Evolutionary conservation across 306 rosid species (phyloP).

Genomic region (Ziziphus jujuba): DNA sequence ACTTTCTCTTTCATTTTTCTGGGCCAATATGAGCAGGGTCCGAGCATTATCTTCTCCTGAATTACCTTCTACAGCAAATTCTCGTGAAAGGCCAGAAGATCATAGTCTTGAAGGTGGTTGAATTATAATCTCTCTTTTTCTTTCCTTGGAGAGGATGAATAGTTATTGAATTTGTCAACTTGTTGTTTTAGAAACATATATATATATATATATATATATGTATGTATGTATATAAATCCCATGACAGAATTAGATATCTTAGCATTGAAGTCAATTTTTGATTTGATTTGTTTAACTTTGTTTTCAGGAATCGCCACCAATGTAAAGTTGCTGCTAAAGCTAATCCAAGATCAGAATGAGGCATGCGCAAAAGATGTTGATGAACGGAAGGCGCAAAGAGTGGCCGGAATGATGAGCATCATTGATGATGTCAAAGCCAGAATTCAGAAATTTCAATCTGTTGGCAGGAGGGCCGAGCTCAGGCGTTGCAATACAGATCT

Average conservation of each 20-base stretch:
- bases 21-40: slow-evolving; percentile 37
- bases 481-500: slow-evolving; percentile 82
- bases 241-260: no score
- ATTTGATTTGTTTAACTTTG: background rate
- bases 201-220: background rate
- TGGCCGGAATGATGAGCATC: slow-evolving; percentile 72
- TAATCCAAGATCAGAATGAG: slow-evolving; percentile 76
- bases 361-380: slow-evolving; percentile 48
- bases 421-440: slow-evolving; percentile 68
- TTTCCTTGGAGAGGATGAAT: background rate
- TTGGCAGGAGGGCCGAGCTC: slow-evolving; percentile 52
- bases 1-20: slow-evolving; percentile 17
- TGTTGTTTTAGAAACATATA: background rate
- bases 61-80: slow-evolving; percentile 35
- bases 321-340: slow-evolving; percentile 65
- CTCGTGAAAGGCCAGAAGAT: slow-evolving; percentile 33
- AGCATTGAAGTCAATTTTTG: background rate
- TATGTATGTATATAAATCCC: background rate
- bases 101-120: slow-evolving; percentile 61
- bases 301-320: slow-evolving; percentile 58
- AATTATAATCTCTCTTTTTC: background rate
- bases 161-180: background rate
- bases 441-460: slow-evolving; percentile 52
- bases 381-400: slow-evolving; percentile 63
- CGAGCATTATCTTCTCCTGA: slow-evolving; percentile 64